Conservation (phyloP, 495 filamentous ascomycete species). For the Penicillium steckii region DNA sequence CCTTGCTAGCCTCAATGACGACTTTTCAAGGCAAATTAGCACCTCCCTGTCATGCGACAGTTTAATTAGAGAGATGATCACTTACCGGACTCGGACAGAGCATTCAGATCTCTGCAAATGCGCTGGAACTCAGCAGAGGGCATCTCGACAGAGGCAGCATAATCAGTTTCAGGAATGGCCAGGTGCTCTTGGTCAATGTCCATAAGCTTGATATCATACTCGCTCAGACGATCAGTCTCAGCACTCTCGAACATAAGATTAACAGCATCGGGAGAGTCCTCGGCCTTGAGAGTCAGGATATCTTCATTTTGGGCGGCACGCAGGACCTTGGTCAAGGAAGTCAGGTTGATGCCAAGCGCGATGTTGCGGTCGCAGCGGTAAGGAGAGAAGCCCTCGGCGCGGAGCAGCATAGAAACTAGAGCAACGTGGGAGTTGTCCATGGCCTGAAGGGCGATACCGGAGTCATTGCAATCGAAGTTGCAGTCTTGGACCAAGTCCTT, state of each 20-base stretch:
- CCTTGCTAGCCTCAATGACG: slow-evolving; percentile 93
- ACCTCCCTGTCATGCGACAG: background rate
- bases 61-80: background rate
- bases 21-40: slow-evolving; percentile 49
- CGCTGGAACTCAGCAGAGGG: slow-evolving; percentile 88
- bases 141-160: slow-evolving; percentile 88
- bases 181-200: slow-evolving; percentile 99
- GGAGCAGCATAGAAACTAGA: slow-evolving; percentile 97
- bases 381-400: slow-evolving; percentile 90
- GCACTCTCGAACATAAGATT: slow-evolving; percentile 95
- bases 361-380: slow-evolving; percentile 99
- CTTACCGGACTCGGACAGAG: slow-evolving; percentile 90
- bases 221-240: slow-evolving; percentile 86
- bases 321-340: slow-evolving; percentile 95
- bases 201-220: slow-evolving; percentile 99
- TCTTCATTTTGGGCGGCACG: slow-evolving; percentile 94
- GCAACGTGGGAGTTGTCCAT: slow-evolving; percentile 99
- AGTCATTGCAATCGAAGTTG: slow-evolving; percentile 99
- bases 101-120: slow-evolving; percentile 88
- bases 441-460: slow-evolving; percentile 94
- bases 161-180: slow-evolving; percentile 98
- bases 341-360: slow-evolving; percentile 94
- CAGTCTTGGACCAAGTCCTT: slow-evolving; percentile 99
- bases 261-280: slow-evolving; percentile 91
- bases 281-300: slow-evolving; percentile 93